Conservation (phyloP, 139 green algal species). For the Yamagishiella unicocca region DNA sequence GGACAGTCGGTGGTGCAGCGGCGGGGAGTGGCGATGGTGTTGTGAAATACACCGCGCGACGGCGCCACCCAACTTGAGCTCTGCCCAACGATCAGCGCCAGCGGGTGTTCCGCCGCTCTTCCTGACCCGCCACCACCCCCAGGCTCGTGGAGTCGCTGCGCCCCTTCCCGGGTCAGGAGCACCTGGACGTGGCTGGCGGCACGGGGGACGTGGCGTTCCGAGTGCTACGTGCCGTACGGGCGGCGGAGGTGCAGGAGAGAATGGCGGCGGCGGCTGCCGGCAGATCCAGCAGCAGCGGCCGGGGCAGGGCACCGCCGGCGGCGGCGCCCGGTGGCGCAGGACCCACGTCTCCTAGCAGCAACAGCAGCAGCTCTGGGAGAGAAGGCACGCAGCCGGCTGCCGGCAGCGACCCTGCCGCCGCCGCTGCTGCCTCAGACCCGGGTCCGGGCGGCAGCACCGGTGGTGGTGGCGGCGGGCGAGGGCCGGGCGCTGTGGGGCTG, state of each 20-base stretch:
- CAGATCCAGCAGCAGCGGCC: neutral
- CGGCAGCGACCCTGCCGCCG: no score
- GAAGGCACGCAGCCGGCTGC: no score
- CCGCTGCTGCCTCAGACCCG: no score
- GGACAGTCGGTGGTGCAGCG: no score
- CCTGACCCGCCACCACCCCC: neutral
- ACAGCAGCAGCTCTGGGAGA: neutral
- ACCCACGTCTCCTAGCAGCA: no score
- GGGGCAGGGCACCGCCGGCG: neutral
- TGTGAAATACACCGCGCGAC: no score
- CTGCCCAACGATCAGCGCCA: no score
- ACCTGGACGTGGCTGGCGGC: constrained; percentile 98
- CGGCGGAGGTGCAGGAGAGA: constrained; percentile 57
- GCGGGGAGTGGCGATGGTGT: no score
- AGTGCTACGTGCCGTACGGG: constrained; percentile 76
- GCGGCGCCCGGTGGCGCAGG: no score
- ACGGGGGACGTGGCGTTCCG: constrained; percentile 96
- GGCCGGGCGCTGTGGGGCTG: neutral
- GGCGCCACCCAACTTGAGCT: no score
- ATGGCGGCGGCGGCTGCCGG: constrained; percentile 5
- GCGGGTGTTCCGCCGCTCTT: neutral
- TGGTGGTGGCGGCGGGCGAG: neutral
- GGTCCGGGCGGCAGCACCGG: neutral
- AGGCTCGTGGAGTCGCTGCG: constrained; percentile 84
- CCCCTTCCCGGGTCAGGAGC: constrained; percentile 89